A percentile compares a stretch with the other conserved stretches of the same genome.
phyloP scores from a whole-genome alignment of 768 basidiomycete species.

The Pleurotus ostreatus region DNA sequence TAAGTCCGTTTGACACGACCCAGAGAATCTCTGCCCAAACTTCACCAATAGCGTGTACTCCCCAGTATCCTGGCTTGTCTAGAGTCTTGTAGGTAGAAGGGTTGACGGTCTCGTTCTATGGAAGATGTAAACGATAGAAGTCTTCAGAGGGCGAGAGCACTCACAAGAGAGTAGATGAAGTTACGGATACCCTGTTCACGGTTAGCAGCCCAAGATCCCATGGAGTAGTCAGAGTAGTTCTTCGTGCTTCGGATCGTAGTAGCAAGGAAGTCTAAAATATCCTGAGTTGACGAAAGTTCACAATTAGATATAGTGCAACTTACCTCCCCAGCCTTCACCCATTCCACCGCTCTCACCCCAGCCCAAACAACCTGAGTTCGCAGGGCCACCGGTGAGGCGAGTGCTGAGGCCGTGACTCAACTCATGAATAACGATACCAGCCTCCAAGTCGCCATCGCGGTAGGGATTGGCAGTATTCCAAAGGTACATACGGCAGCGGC shows the following conservation, averaged over 20 bases:
- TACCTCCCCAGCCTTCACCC: constrained; percentile 96
- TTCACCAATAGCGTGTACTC: constrained; percentile 88
- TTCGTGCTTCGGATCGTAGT: constrained; percentile 79
- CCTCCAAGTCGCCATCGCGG: constrained; percentile 93
- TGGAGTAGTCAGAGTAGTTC: constrained; percentile 73
- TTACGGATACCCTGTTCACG: constrained; percentile 74
- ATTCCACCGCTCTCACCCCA: constrained; percentile 97
- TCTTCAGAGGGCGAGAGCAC: constrained; percentile 13
- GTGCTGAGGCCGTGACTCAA: constrained; percentile 87
- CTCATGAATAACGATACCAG: constrained; percentile 95
- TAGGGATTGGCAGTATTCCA: constrained; percentile 92
- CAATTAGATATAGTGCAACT: constrained; percentile 9
- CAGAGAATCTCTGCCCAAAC: constrained; percentile 94
- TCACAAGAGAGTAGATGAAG: constrained; percentile 74
- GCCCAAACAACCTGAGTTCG: constrained; percentile 89
- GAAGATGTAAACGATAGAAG: not conserved
- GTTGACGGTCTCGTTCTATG: constrained; percentile 63
- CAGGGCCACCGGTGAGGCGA: constrained; percentile 90
- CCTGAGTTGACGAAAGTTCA: not conserved
- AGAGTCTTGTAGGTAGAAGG: constrained; percentile 93
- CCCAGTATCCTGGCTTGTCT: constrained; percentile 92
- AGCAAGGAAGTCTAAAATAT: constrained; percentile 66
- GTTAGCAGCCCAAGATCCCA: constrained; percentile 97
- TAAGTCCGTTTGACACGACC: constrained; percentile 70
- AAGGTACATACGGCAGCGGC: constrained; percentile 93